Percentiles rank a stretch among this genome's conserved stretches.
These are phyloP conservation scores for Penicillium sp. DNA, from an alignment of 2,329 filamentous ascomycete genomes.

Conservation along the genomic window DNA sequence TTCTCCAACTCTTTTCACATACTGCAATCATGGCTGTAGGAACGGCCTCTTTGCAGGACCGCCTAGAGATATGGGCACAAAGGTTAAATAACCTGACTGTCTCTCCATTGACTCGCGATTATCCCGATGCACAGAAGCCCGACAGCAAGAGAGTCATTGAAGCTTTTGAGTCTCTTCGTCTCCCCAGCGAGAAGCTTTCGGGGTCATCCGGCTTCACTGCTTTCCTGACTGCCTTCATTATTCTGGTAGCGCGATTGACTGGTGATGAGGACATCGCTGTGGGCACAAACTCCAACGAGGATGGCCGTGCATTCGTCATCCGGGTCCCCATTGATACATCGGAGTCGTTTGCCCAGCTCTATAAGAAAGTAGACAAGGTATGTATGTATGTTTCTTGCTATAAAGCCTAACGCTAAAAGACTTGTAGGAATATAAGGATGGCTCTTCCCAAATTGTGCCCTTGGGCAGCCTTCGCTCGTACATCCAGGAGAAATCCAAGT, in stretches of 20 bases:
- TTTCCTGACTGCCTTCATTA: slow-evolving; percentile 45
- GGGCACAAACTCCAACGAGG: slow-evolving; percentile 44
- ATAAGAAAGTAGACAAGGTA: slow-evolving; percentile 43
- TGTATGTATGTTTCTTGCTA: background rate
- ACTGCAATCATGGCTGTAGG: slow-evolving; percentile 36
- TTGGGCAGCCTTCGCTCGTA: slow-evolving; percentile 41
- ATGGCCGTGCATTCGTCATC: slow-evolving; percentile 47
- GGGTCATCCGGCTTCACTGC: slow-evolving; percentile 40
- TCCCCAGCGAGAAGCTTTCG: slow-evolving; percentile 39
- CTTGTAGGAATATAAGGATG: slow-evolving; percentile 39
- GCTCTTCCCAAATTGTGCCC: slow-evolving; percentile 43
- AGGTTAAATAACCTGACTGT: slow-evolving; percentile 43
- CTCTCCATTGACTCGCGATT: slow-evolving; percentile 45
- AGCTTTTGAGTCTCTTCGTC: slow-evolving; percentile 42
- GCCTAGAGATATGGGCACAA: slow-evolving; percentile 44
- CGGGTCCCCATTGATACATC: slow-evolving; percentile 41
- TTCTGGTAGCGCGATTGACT: slow-evolving; percentile 47
- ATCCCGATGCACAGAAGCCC: slow-evolving; percentile 40
- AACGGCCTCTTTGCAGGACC: slow-evolving; percentile 35
- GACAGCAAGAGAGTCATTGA: slow-evolving; percentile 43
- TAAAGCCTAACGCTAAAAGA: slow-evolving; percentile 3
- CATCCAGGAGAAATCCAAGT: slow-evolving; percentile 42
- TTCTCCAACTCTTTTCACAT: slow-evolving; percentile 12
- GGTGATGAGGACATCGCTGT: slow-evolving; percentile 51
- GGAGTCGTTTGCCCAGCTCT: slow-evolving; percentile 43